Conservation (phyloP, 352 stramenopile genomes). For the Pythium chondricola region DNA sequence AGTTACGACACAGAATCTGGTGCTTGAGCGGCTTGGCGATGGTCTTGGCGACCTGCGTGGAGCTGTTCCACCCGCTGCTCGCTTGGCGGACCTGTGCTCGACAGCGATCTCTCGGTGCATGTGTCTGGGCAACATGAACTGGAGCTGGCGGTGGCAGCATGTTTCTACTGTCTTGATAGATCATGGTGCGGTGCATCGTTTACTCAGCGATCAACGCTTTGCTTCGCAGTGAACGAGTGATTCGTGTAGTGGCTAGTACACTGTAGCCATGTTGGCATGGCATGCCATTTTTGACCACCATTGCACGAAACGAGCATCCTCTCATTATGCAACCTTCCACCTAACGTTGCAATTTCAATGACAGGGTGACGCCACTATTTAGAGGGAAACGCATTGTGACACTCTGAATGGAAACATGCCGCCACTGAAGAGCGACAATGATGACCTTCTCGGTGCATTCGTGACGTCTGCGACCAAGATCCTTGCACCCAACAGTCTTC, state of each 20-base stretch:
- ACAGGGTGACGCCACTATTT: no score
- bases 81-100: background rate
- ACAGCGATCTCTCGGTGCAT: background rate
- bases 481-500: conserved; percentile 62
- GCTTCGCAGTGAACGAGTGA: no score
- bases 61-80: conserved; percentile 40
- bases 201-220: no score
- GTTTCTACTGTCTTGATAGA: background rate
- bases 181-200: no score
- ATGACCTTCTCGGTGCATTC: conserved; percentile 27
- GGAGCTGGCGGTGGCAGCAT: background rate
- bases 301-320: no score
- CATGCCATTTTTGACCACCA: no score
- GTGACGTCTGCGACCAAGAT: conserved; percentile 40
- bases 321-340: no score
- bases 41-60: conserved; percentile 31
- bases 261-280: no score
- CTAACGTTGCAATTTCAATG: no score
- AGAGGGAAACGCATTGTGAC: no score
- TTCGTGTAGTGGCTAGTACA: no score
- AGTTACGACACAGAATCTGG: conserved; percentile 53
- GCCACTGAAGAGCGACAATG: background rate
- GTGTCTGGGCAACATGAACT: background rate
- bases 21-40: conserved; percentile 36
- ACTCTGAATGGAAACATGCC: conserved; percentile 9